These are phyloP conservation scores for Trichosporon ovoides DNA, from an alignment of 1,284 basidiomycete species.

Conservation along the genomic window DNA sequence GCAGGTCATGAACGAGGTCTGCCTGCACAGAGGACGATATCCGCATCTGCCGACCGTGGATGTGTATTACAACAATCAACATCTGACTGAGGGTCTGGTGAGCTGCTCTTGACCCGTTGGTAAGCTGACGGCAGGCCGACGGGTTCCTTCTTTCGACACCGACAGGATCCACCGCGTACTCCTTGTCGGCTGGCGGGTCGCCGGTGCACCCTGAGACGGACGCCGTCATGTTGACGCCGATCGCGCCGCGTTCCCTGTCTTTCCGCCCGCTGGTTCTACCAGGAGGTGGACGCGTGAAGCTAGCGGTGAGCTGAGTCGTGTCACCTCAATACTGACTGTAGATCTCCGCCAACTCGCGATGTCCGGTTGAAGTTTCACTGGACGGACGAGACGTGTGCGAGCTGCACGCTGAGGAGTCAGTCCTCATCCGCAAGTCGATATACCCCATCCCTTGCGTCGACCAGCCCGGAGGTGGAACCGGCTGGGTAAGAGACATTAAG, in stretches of 20 bases:
- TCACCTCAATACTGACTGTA: conserved; percentile 41
- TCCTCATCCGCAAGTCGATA: conserved; percentile 76
- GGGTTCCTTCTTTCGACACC: conserved; percentile 93
- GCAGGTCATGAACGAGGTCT: conserved; percentile 97
- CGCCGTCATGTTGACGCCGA: conserved; percentile 85
- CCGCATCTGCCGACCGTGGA: conserved; percentile 92
- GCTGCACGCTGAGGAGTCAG: conserved; percentile 74
- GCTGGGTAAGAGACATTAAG: conserved; percentile 96
- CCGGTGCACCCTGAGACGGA: conserved; percentile 92
- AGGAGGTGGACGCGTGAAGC: conserved; percentile 67
- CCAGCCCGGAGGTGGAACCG: conserved; percentile 76
- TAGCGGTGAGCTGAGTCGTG: conserved; percentile 59
- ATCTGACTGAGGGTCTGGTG: conserved; percentile 91
- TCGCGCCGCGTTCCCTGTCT: conserved; percentile 86
- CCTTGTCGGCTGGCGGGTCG: conserved; percentile 89
- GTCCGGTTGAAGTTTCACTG: conserved; percentile 83
- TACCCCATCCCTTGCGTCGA: conserved; percentile 92
- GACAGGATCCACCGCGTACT: conserved; percentile 95
- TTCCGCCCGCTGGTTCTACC: conserved; percentile 91
- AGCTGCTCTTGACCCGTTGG: conserved; percentile 44
- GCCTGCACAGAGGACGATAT: conserved; percentile 82
- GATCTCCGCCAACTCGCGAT: conserved; percentile 79
- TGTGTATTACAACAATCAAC: conserved; percentile 89
- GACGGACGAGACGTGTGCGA: conserved; percentile 80
- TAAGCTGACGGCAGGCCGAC: conserved; percentile 62